Conservation (phyloP, 345 rosid genomes). For the Raphanus sativus region DNA sequence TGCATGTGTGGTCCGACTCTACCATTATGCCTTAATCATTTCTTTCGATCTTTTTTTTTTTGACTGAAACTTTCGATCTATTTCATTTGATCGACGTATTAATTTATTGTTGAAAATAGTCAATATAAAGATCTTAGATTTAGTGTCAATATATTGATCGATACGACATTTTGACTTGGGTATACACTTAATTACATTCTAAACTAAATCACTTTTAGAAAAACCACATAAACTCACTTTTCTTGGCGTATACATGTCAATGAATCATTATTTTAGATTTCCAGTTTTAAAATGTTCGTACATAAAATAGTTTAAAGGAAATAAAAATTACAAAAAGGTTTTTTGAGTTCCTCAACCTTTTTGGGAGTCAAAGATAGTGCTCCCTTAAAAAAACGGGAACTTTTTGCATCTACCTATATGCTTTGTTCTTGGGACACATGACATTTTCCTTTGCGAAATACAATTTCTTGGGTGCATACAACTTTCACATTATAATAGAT, state of each 20-base stretch:
- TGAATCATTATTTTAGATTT: not conserved
- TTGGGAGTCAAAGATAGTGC: slow-evolving; percentile 43
- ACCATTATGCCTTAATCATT: slow-evolving; percentile 62
- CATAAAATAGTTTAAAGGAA: slow-evolving; percentile 12
- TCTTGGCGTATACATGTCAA: not conserved
- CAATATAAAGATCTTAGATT: not conserved
- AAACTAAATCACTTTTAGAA: slow-evolving; percentile 8
- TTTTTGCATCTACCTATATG: slow-evolving; percentile 40
- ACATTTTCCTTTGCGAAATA: slow-evolving; percentile 37
- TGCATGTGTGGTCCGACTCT: slow-evolving; percentile 43
- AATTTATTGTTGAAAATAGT: not conserved
- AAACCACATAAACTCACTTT: not conserved
- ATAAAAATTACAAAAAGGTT: slow-evolving; percentile 23
- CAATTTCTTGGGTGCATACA: slow-evolving; percentile 29
- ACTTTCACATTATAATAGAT: slow-evolving; percentile 12
- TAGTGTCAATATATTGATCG: slow-evolving; percentile 15
- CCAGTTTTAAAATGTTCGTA: not conserved
- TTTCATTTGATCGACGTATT: slow-evolving; percentile 2
- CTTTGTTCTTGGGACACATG: slow-evolving; percentile 39
- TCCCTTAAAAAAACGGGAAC: slow-evolving; percentile 27
- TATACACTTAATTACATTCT: slow-evolving; percentile 14
- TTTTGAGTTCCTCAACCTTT: slow-evolving; percentile 44
- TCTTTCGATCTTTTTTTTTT: slow-evolving; percentile 34
- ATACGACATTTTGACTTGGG: slow-evolving; percentile 15
- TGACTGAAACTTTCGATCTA: slow-evolving; percentile 24